phyloP scores from a whole-genome alignment of 495 filamentous ascomycete species.

The Podospora conica region DNA sequence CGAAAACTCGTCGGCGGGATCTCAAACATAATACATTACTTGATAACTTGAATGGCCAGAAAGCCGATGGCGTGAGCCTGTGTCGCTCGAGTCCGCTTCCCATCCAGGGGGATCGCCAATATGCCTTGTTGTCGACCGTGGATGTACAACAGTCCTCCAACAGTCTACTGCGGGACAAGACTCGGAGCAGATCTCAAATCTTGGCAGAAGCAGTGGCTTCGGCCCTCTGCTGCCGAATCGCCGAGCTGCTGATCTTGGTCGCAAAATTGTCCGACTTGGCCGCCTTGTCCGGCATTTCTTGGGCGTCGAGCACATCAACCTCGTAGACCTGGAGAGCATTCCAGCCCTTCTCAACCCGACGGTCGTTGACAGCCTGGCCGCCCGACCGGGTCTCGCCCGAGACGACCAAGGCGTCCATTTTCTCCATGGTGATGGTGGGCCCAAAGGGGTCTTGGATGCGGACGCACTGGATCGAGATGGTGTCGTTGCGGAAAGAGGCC shows the following conservation, averaged over 20 bases:
- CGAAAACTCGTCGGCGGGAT: background rate
- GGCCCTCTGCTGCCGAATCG: conserved; percentile 45
- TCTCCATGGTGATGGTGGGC: conserved; percentile 79
- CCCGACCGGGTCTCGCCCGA: conserved; percentile 85
- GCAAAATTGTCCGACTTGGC: conserved; percentile 54
- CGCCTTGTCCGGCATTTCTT: conserved; percentile 43
- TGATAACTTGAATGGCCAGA: background rate
- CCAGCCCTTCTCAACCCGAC: conserved; percentile 75
- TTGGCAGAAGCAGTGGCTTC: background rate
- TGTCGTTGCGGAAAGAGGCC: conserved; percentile 37
- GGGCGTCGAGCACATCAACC: conserved; percentile 80
- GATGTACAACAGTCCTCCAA: too few species aligned
- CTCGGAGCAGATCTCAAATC: background rate
- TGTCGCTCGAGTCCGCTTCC: too few species aligned
- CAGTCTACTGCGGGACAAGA: too few species aligned
- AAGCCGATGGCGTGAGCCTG: background rate
- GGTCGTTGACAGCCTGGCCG: conserved; percentile 75
- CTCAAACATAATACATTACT: background rate
- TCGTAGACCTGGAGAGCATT: conserved; percentile 70
- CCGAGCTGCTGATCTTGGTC: conserved; percentile 86
- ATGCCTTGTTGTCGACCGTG: background rate
- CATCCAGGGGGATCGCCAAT: background rate
- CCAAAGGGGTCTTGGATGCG: conserved; percentile 86
- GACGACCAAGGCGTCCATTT: conserved; percentile 74
- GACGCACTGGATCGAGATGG: conserved; percentile 60